Evolutionary conservation across 1,284 basidiomycete genomes (phyloP), one percentile per base, ranked within the genome.

Genomic region (Veloporphyrellus conicus): DNA sequence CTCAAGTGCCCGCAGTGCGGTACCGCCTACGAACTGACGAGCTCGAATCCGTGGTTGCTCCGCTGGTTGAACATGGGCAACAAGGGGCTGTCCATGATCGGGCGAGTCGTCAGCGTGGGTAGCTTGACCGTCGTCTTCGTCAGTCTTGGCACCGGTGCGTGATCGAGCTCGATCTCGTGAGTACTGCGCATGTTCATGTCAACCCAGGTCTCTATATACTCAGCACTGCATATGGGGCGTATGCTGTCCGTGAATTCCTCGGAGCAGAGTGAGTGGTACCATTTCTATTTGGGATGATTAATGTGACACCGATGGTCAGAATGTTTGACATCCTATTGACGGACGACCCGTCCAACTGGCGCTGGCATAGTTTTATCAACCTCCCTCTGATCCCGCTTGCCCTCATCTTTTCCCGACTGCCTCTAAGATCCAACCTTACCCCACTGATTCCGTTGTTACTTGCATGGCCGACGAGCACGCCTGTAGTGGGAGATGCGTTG

Each of bases 1-100:
- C 74, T 86, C 48, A 84, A 86, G 58, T 91, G 88, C 58, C 87
- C 88, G 0, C 88, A 90, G 55, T 90, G 87, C 54, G 75, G 79
- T 5, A 71, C 79, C 0, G 60, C 61, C 29, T 90, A 90, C 62
- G 75, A 81, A 56, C 64, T 90, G 40, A 76, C 79, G 53, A 86
- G 85, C 64, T 66, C 80, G 3, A 77, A 79, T 37, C 81, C 82
- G 0, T 45, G 67, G 10, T 33, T 77, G 0, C 69, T 90, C 27
- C 66, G 71, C 12, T 40, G 79, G 12, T 57, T 88, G 46, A 69
- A 79, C 32, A 53, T 66, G 1, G 65, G 76, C 7, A 81, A 84
- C 58, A 69, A 61, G 32, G 43, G 69, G 1, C 55, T 86, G 16
- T 74, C 76, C 34, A 63, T 67, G 16, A 60, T 71, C 18, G 84